Base-by-base conservation (phyloP, 2,329 filamentous ascomycete genomes). In the Claviceps sp. region DNA sequence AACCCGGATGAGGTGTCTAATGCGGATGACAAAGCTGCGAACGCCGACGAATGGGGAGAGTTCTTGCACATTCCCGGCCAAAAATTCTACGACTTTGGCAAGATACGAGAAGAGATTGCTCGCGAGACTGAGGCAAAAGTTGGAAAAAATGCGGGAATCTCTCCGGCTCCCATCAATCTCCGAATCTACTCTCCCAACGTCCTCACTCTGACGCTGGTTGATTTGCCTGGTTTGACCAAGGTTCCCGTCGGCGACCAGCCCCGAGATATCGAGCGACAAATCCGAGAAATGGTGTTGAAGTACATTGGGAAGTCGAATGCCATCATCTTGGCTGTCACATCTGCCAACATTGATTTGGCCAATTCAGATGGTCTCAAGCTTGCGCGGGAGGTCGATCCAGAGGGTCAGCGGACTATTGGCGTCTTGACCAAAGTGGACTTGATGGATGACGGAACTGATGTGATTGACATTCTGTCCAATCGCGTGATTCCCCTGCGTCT, bases 151-250 rank as follows among this genome's bases (percentile, higher is more conserved):
- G 87, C 86, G 49, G 93, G 91, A 69, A 98, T 98, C 70, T 97
- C 91, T 46, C 88, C 93, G 23, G 86, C 88, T 36, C 93, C 93
- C 49, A 98, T 98, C 77, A 97, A 97, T 75, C 77, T 98, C 63
- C 84, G 93, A 64, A 95, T 98, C 71, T 97, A 95, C 79, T 97
- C 91, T 50, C 93, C 93, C 50, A 95, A 98, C 64, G 94, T 98
- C 66, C 81, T 98, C 55, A 98, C 94, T 52, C 77, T 98, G 60
- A 98, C 93, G 6, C 77, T 98, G 53, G 93, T 98, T 63, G 93
- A 98, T 78, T 73, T 98, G 71, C 93, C 93, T 46, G 93, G 93
- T 68, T 72, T 98, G 65, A 98, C 93, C 57, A 95, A 95, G 73
- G 91, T 97, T 52, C 91, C 91, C 8, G 90, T 97, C 39, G 91